phyloP scores from a whole-genome alignment of 495 filamentous ascomycete species.

The Alectoria sarmentosa region DNA sequence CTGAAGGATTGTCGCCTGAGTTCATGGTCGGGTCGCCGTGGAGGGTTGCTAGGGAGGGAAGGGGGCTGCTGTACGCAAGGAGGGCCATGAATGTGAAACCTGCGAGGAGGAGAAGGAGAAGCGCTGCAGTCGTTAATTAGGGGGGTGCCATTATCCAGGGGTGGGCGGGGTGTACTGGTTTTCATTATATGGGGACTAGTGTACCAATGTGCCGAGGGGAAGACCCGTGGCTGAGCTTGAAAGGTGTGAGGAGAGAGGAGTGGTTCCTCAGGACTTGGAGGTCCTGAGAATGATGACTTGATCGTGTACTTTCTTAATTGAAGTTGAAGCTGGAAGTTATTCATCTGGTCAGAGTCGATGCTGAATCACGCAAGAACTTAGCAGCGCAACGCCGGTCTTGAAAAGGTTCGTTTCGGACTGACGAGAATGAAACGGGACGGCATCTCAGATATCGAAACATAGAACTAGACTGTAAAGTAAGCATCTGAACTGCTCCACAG shows the following conservation, averaged over 20 bases:
- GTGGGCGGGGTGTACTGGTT: not conserved
- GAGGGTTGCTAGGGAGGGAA: not conserved
- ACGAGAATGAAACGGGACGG: not conserved
- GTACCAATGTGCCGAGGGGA: not conserved
- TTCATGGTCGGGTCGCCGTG: not conserved
- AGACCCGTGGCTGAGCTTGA: not conserved
- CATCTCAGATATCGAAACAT: not conserved
- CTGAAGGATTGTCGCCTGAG: not conserved
- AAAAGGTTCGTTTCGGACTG: not conserved
- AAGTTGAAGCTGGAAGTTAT: not conserved
- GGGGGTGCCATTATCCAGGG: not conserved
- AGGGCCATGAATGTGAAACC: not conserved
- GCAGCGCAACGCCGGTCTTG: not conserved
- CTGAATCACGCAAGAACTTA: not conserved
- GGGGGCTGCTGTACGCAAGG: not conserved
- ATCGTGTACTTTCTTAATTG: not conserved
- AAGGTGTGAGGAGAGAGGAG: not conserved
- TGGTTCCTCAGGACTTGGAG: not conserved
- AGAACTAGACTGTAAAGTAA: not conserved
- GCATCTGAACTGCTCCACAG: not conserved
- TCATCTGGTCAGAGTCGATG: not conserved
- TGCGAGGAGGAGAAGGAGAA: not conserved
- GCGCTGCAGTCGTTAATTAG: not conserved
- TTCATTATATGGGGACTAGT: not conserved
- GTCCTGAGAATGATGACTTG: constrained; percentile 1